These are phyloP conservation scores for Immersiella caudata DNA, from an alignment of 495 filamentous ascomycete genomes.

Conservation along the genomic window DNA sequence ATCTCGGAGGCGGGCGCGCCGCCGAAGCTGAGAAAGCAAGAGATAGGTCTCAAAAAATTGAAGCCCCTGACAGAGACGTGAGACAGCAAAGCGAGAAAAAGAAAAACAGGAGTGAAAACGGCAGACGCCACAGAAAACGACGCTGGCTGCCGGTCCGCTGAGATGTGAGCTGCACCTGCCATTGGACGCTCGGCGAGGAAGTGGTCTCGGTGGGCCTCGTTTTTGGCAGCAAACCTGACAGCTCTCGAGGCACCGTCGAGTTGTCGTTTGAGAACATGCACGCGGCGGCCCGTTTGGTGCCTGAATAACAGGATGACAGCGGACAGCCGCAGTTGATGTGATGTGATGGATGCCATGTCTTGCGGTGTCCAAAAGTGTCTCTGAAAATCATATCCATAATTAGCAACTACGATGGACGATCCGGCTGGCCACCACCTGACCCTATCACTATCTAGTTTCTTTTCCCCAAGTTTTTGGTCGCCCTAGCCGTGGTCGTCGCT, in stretches of 20 bases:
- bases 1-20: not conserved
- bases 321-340: not conserved
- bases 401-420: not conserved
- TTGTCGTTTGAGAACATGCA: not conserved
- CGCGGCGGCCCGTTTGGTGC: not conserved
- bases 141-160: not conserved
- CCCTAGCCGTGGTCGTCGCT: not conserved
- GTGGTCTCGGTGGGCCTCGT: not conserved
- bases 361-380: not conserved
- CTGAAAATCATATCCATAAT: not conserved
- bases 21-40: not conserved
- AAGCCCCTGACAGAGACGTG: not conserved
- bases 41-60: not conserved
- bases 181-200: not conserved
- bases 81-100: slow-evolving; percentile 1
- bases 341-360: not conserved
- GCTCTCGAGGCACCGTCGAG: not conserved
- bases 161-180: not conserved
- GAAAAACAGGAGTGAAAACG: not conserved
- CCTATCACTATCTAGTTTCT: not conserved
- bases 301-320: not conserved
- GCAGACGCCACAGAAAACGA: not conserved
- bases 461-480: not conserved
- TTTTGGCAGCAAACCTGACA: not conserved
- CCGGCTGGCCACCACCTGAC: slow-evolving; percentile 1